phyloP scores from a whole-genome alignment of 2,329 filamentous ascomycete species.

The Claviceps quebecensis region DNA sequence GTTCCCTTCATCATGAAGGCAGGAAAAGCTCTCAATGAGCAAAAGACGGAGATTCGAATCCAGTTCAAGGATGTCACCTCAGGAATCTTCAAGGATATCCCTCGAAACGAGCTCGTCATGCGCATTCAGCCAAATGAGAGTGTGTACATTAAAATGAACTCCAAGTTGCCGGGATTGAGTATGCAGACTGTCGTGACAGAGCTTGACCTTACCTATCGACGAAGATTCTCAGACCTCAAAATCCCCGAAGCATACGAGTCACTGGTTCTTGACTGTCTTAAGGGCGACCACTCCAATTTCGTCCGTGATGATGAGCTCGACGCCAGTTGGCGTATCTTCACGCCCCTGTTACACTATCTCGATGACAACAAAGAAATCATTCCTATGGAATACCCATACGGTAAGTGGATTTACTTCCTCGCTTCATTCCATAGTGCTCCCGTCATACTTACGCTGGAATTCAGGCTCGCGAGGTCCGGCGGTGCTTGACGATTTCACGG shows the following conservation, averaged over 20 bases:
- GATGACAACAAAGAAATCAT: conserved; percentile 99
- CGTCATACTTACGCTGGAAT: not conserved
- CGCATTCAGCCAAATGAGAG: conserved; percentile 98
- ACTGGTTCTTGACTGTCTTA: conserved; percentile 89
- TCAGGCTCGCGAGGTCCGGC: conserved; percentile 89
- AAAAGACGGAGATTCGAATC: conserved; percentile 98
- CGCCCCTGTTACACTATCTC: conserved; percentile 90
- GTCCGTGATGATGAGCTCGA: conserved; percentile 94
- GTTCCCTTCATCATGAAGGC: conserved; percentile 99
- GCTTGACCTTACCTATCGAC: conserved; percentile 92
- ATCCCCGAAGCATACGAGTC: conserved; percentile 99
- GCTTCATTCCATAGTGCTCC: not conserved
- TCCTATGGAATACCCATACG: conserved; percentile 98
- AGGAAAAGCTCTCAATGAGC: conserved; percentile 95
- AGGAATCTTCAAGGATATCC: conserved; percentile 99
- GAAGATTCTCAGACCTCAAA: conserved; percentile 97
- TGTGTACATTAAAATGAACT: conserved; percentile 99
- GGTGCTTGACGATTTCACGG: conserved; percentile 94
- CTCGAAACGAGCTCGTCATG: conserved; percentile 97
- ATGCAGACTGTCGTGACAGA: conserved; percentile 99
- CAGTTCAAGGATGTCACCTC: conserved; percentile 99
- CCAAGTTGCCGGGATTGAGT: conserved; percentile 91
- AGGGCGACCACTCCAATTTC: conserved; percentile 99
- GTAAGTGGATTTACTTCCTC: conserved; percentile 38
- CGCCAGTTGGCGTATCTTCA: conserved; percentile 97